Percentiles rank a stretch among this genome's conserved stretches.
Evolutionary conservation across 2,329 filamentous ascomycete genomes (phyloP).

Genomic region (Pezicula carpinea): DNA sequence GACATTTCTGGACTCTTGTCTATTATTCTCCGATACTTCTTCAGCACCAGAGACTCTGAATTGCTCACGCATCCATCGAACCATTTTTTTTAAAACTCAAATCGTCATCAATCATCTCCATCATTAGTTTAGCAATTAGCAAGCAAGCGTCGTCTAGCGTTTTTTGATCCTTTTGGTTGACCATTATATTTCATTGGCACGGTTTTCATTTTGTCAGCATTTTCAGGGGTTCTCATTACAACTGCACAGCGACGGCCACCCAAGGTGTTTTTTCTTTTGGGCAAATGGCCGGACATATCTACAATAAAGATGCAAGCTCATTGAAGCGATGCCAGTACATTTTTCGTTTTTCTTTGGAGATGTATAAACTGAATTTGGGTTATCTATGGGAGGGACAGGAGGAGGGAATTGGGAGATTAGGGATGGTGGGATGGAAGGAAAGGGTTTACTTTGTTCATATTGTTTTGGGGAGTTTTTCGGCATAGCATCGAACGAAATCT

Average conservation of each 20-base stretch:
- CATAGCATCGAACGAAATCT: too few species aligned
- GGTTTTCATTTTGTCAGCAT: not conserved
- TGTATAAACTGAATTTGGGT: not conserved
- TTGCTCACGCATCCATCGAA: slow-evolving; percentile 45
- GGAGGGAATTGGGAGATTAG: not conserved
- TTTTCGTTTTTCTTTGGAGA: not conserved
- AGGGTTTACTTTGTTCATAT: not conserved
- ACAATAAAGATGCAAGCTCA: not conserved
- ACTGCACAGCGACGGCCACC: too few species aligned
- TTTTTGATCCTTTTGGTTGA: not conserved
- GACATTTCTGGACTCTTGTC: not conserved
- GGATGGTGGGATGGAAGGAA: not conserved
- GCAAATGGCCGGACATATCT: not conserved
- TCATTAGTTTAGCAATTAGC: slow-evolving; percentile 24
- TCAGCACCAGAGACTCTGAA: slow-evolving; percentile 34
- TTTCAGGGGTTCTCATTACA: not conserved
- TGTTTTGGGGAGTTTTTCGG: too few species aligned
- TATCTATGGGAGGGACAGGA: not conserved
- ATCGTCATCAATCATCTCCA: slow-evolving; percentile 20
- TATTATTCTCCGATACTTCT: slow-evolving; percentile 6
- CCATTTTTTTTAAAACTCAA: slow-evolving; percentile 22
- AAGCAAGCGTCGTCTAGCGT: slow-evolving; percentile 6
- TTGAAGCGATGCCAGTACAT: not conserved
- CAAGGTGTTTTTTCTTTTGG: not conserved
- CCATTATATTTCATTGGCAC: not conserved